Evolutionary conservation across 2,329 filamentous ascomycete species (phyloP).

Genomic region (Drechslerella stenobrocha): DNA sequence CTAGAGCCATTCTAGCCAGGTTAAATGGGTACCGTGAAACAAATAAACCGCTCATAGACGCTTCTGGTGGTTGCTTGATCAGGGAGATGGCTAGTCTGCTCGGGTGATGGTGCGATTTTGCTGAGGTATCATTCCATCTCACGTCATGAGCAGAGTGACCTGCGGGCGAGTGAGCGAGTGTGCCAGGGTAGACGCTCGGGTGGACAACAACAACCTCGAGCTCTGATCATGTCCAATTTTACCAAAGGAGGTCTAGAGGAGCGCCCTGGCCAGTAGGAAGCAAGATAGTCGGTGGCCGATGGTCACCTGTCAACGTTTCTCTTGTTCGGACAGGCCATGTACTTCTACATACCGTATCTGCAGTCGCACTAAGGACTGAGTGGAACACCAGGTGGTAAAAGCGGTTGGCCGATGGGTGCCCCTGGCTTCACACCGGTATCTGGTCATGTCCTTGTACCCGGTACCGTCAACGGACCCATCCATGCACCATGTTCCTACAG

Average conservation of each 20-base stretch:
- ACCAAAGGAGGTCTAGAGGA: not conserved
- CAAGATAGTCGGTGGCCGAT: not conserved
- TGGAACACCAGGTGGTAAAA: not conserved
- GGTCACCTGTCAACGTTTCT: constrained; percentile 44
- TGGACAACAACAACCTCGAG: constrained; percentile 6
- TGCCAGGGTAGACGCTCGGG: too few species aligned
- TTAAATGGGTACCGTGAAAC: not conserved
- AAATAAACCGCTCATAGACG: constrained; percentile 5
- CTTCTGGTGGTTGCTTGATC: not conserved
- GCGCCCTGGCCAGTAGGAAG: constrained; percentile 7
- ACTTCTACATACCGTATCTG: constrained; percentile 7
- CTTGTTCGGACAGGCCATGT: constrained; percentile 12
- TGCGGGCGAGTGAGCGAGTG: constrained; percentile 15
- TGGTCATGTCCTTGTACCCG: not conserved
- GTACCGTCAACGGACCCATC: not conserved
- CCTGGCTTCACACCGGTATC: not conserved
- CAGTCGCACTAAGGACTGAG: not conserved
- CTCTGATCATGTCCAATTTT: constrained; percentile 1
- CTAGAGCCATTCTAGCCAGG: not conserved
- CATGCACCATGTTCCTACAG: not conserved
- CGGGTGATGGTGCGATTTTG: constrained; percentile 40
- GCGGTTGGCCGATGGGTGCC: not conserved
- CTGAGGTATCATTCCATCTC: constrained; percentile 39
- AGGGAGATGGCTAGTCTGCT: constrained; percentile 23
- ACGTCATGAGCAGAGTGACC: constrained; percentile 45